Evolutionary conservation across 139 green algal species (phyloP).

Genomic region (Haematococcus lacustris): DNA sequence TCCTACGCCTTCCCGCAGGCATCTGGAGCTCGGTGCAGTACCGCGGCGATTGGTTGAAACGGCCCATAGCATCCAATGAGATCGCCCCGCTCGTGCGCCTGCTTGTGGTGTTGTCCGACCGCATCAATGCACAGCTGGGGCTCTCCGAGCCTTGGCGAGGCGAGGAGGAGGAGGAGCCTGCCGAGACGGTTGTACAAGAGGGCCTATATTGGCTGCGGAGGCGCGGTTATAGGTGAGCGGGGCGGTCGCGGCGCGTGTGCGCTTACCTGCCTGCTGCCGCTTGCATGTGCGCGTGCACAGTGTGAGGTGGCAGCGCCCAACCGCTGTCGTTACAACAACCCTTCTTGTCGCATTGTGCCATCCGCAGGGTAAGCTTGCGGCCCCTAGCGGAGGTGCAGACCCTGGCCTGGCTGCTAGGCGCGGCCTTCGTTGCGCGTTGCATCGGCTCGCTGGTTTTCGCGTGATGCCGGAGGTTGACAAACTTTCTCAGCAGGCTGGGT

Average conservation of each 20-base stretch:
- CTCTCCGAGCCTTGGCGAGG: slow-evolving; percentile 30
- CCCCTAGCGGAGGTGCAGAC: slow-evolving; percentile 62
- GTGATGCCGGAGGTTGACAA: no score
- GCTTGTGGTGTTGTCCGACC: slow-evolving; percentile 43
- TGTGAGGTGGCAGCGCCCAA: background rate
- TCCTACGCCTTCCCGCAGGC: slow-evolving; percentile 29
- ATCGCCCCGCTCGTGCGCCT: slow-evolving; percentile 56
- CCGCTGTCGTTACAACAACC: background rate
- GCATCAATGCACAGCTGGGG: slow-evolving; percentile 42
- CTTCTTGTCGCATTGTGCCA: background rate
- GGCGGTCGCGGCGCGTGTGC: background rate
- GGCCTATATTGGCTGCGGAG: background rate
- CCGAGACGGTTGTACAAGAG: slow-evolving; percentile 42
- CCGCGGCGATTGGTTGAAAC: slow-evolving; percentile 64
- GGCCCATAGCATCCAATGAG: slow-evolving; percentile 72
- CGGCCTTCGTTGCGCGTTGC: no score
- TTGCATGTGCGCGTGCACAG: background rate
- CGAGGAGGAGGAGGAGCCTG: slow-evolving; percentile 29
- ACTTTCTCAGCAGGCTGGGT: no score
- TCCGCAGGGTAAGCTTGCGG: slow-evolving; percentile 64
- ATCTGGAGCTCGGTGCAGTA: slow-evolving; percentile 50
- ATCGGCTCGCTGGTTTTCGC: no score
- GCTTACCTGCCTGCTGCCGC: no score
- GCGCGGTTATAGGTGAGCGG: slow-evolving; percentile 5
- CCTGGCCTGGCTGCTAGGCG: slow-evolving; percentile 50